These are phyloP conservation scores for Cylindrotheca closterium DNA, from an alignment of 108 stramenopile genomes.

Conservation along the genomic window DNA sequence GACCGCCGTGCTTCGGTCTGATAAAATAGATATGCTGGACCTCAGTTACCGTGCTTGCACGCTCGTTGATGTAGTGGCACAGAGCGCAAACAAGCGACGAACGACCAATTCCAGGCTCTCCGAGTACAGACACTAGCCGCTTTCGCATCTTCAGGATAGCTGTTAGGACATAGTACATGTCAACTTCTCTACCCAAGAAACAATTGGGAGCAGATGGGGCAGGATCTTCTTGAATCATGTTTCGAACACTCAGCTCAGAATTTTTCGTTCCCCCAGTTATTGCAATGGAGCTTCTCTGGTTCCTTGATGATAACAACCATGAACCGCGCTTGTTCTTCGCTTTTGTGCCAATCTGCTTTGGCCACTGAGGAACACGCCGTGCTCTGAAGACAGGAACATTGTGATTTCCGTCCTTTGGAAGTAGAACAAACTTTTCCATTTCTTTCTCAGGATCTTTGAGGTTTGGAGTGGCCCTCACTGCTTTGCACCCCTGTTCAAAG, in stretches of 20 bases:
- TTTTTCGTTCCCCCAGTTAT: conserved; percentile 19
- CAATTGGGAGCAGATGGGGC: conserved; percentile 78
- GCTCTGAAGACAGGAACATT: conserved; percentile 75
- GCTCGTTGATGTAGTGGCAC: conserved; percentile 81
- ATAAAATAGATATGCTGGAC: conserved; percentile 63
- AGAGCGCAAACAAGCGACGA: conserved; percentile 60
- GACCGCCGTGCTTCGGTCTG: conserved; percentile 40
- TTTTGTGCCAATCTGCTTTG: conserved; percentile 23
- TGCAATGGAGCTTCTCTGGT: conserved; percentile 4
- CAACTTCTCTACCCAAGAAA: conserved; percentile 81
- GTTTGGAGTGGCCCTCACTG: conserved; percentile 70
- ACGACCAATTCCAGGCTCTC: conserved; percentile 76
- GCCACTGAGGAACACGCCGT: conserved; percentile 60
- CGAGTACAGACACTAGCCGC: conserved; percentile 68
- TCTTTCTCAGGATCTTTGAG: conserved; percentile 61
- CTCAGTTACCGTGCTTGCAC: conserved; percentile 47
- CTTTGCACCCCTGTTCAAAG: conserved; percentile 83
- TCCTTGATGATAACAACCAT: conserved; percentile 12
- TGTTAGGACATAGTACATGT: conserved; percentile 69
- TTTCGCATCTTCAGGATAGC: conserved; percentile 46
- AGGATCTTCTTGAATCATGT: conserved; percentile 63
- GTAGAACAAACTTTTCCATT: conserved; percentile 81
- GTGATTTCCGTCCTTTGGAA: conserved; percentile 84
- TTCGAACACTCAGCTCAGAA: conserved; percentile 43
- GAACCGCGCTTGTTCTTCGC: conserved; percentile 14